phyloP scores from a whole-genome alignment of 257 asterid species.

The Primulina huaijiensis region DNA sequence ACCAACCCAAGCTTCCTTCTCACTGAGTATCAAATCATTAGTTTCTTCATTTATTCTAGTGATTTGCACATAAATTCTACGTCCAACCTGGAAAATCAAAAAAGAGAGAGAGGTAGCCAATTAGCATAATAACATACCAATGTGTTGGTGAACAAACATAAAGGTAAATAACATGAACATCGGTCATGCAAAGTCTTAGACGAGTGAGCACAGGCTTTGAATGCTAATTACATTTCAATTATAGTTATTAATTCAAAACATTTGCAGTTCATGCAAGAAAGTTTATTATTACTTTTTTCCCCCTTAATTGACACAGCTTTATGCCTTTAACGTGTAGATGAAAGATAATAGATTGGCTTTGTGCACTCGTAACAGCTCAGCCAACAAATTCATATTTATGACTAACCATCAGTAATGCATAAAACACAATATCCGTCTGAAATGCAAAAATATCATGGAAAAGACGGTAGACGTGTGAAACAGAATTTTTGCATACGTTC shows the following conservation, averaged over 20 bases:
- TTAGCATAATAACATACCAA: background rate
- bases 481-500: slow-evolving; percentile 42
- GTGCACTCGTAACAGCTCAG: slow-evolving; percentile 3
- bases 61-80: slow-evolving; percentile 65
- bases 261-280: background rate
- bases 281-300: background rate
- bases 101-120: background rate
- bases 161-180: slow-evolving; percentile 7
- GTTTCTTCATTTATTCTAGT: slow-evolving; percentile 85
- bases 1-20: slow-evolving; percentile 92
- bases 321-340: background rate
- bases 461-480: slow-evolving; percentile 17
- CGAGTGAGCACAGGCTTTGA: background rate
- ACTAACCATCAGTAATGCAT: slow-evolving; percentile 14
- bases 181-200: background rate
- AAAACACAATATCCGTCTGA: background rate
- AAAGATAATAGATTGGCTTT: background rate
- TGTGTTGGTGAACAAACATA: slow-evolving; percentile 8
- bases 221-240: background rate
- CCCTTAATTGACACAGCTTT: background rate
- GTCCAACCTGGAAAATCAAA: slow-evolving; percentile 66
- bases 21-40: slow-evolving; percentile 89
- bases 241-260: background rate
- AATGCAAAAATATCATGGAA: slow-evolving; percentile 7
- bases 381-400: slow-evolving; percentile 5